A percentile compares a stretch with the other conserved stretches of the same genome.
phyloP scores from a whole-genome alignment of 805 yeast genomes.

The Wickerhamiella occidentalis region DNA sequence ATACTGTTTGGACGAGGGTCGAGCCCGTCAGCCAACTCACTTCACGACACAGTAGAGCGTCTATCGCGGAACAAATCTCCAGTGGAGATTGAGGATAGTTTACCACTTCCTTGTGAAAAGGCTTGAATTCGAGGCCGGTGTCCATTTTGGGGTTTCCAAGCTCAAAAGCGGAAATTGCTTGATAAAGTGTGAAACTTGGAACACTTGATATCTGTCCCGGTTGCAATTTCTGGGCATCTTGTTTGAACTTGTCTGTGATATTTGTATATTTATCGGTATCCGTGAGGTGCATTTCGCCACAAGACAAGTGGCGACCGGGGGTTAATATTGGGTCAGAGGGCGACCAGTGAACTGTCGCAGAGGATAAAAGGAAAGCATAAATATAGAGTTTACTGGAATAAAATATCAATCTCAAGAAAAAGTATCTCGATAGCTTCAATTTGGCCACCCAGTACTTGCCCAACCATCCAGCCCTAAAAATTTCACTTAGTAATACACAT shows the following conservation, averaged over 20 bases:
- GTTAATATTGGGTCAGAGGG: too few species aligned
- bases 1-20: slow-evolving; percentile 61
- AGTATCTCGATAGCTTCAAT: too few species aligned
- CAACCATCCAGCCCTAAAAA: not conserved
- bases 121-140: slow-evolving; percentile 50
- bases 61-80: slow-evolving; percentile 41
- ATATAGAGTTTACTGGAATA: too few species aligned
- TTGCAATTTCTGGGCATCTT: slow-evolving; percentile 24
- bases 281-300: slow-evolving; percentile 1
- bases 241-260: slow-evolving; percentile 21
- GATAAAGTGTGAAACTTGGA: slow-evolving; percentile 51
- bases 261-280: slow-evolving; percentile 15
- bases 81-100: slow-evolving; percentile 26
- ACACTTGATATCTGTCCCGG: slow-evolving; percentile 49
- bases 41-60: slow-evolving; percentile 40
- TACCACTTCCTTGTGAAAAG: slow-evolving; percentile 32
- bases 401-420: too few species aligned
- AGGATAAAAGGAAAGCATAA: too few species aligned
- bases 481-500: not conserved
- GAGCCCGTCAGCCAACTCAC: slow-evolving; percentile 69
- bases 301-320: not conserved
- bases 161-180: slow-evolving; percentile 83
- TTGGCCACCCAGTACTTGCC: too few species aligned
- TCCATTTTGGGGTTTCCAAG: slow-evolving; percentile 57
- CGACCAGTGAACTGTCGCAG: too few species aligned